Evolutionary conservation across 176 grass and related monocot species (phyloP).

Genomic region (Luzula sylvatica): DNA sequence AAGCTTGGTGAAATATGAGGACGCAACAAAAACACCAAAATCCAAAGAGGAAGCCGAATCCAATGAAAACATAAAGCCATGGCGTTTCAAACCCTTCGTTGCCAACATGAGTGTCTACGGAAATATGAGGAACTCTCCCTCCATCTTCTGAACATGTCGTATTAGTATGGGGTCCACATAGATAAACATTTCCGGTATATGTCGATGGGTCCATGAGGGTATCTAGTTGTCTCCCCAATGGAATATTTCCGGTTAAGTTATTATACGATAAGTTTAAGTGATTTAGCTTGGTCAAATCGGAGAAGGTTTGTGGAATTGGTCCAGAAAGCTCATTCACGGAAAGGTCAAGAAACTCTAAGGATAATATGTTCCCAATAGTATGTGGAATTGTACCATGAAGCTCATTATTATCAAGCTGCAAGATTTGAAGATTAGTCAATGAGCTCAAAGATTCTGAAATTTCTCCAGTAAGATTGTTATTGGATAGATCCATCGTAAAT

Average conservation of each 20-base stretch:
- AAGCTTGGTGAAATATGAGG: slow-evolving; percentile 18
- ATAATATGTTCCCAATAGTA: background rate
- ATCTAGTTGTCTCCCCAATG: background rate
- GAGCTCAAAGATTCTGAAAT: slow-evolving; percentile 21
- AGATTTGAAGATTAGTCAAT: background rate
- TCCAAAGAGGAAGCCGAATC: slow-evolving; percentile 11
- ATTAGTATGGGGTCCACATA: slow-evolving; percentile 18
- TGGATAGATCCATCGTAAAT: background rate
- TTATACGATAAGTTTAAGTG: slow-evolving; percentile 31
- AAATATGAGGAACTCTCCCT: too few relatives aligned
- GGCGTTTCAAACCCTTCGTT: background rate
- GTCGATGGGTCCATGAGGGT: slow-evolving; percentile 14
- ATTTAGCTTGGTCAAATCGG: slow-evolving; percentile 1
- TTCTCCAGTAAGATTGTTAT: slow-evolving; percentile 15
- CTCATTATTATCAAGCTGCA: slow-evolving; percentile 15
- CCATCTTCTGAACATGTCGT: background rate
- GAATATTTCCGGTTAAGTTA: slow-evolving; percentile 28
- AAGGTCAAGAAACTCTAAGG: slow-evolving; percentile 27
- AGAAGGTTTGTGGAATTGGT: slow-evolving; percentile 11
- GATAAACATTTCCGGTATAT: slow-evolving; percentile 18
- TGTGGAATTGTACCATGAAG: slow-evolving; percentile 2
- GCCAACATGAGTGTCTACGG: too few relatives aligned
- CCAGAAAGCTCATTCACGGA: slow-evolving; percentile 23
- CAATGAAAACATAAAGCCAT: background rate
- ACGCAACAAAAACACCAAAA: slow-evolving; percentile 17